Evolutionary conservation across 176 grass and related monocot species (phyloP).

Genomic region (Raddia distichophylla): DNA sequence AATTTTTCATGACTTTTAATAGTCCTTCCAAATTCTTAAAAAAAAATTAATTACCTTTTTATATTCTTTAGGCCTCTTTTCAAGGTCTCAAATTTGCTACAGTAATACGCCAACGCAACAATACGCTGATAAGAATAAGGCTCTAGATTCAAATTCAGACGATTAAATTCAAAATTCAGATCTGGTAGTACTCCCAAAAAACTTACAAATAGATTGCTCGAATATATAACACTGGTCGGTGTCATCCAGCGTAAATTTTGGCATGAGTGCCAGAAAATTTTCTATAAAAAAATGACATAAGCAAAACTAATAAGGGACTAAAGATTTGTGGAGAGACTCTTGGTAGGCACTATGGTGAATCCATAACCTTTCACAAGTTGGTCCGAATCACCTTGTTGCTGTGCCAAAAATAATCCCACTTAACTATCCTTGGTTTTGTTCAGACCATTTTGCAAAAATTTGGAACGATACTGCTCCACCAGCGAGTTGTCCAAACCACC

Average conservation of each 20-base stretch:
- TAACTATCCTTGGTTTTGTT: slow-evolving; percentile 45
- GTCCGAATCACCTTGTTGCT: not conserved
- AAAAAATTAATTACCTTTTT: no score
- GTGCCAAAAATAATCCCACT: not conserved
- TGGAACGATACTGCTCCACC: slow-evolving; percentile 73
- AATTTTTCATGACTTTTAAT: no score
- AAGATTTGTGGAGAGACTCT: not conserved
- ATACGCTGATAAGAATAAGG: no score
- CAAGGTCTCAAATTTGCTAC: no score
- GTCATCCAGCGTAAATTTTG: not conserved
- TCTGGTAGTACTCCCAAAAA: no score
- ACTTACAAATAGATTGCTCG: not conserved
- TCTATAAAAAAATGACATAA: not conserved
- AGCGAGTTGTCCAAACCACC: slow-evolving; percentile 70
- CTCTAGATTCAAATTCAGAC: no score
- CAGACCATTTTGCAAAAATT: slow-evolving; percentile 60
- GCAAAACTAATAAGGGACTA: not conserved
- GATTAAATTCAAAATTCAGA: no score
- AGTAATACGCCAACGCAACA: no score
- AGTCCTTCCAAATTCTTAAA: no score
- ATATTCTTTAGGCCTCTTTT: no score
- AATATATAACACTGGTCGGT: not conserved
- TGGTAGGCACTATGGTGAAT: not conserved
- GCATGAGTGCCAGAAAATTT: not conserved
- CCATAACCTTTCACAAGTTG: not conserved